Conservation (phyloP, 2,329 filamentous ascomycete genomes). For the Arachnomyces sp. region DNA sequence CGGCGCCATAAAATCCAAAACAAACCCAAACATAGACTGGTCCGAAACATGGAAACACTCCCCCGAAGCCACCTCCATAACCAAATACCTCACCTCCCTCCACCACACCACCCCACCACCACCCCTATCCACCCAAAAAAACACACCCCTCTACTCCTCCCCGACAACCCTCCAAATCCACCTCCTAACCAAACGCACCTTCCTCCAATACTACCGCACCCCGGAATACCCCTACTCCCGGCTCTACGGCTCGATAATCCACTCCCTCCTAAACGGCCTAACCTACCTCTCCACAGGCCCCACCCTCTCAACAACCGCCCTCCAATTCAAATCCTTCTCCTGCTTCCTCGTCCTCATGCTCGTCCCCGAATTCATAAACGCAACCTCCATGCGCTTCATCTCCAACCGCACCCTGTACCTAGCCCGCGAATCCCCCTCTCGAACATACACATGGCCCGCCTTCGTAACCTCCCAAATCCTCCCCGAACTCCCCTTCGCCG, state of each 20-base stretch:
- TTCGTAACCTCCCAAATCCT: slow-evolving; percentile 62
- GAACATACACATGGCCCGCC: slow-evolving; percentile 63
- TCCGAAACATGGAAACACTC: slow-evolving; percentile 60
- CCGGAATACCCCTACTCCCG: slow-evolving; percentile 67
- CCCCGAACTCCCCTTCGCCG: slow-evolving; percentile 58
- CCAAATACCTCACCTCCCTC: slow-evolving; percentile 55
- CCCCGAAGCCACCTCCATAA: slow-evolving; percentile 47
- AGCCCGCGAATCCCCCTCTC: slow-evolving; percentile 57
- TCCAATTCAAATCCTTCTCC: slow-evolving; percentile 61
- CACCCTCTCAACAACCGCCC: slow-evolving; percentile 39
- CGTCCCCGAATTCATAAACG: slow-evolving; percentile 61
- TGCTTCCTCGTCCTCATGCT: slow-evolving; percentile 54
- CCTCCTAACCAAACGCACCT: slow-evolving; percentile 59
- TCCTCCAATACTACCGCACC: slow-evolving; percentile 62
- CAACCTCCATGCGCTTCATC: slow-evolving; percentile 62
- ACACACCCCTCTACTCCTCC: slow-evolving; percentile 24
- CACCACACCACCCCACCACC: slow-evolving; percentile 25
- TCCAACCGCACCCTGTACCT: slow-evolving; percentile 60
- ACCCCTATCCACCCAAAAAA: too few species aligned
- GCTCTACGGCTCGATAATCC: slow-evolving; percentile 57
- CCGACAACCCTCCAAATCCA: slow-evolving; percentile 51
- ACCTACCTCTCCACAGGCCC: slow-evolving; percentile 62
- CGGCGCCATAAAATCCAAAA: slow-evolving; percentile 42
- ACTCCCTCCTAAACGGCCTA: slow-evolving; percentile 65
- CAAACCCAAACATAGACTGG: slow-evolving; percentile 50